Conservation (phyloP, 495 filamentous ascomycete genomes). For the Neurospora cerealis region DNA sequence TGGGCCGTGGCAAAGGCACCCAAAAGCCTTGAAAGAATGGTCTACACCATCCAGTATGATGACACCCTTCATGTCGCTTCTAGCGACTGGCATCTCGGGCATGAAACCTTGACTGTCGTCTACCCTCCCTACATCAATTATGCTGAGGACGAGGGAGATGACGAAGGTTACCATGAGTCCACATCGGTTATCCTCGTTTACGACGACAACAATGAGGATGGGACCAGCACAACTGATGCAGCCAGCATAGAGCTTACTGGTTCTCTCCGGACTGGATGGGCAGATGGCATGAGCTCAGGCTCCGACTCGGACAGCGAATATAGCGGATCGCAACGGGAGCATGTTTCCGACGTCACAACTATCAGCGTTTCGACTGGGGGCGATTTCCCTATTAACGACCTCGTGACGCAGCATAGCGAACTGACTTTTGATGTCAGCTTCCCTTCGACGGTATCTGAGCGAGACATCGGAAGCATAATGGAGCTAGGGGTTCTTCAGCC, state of each 20-base stretch:
- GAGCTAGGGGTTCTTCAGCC: background rate
- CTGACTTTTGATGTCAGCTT: background rate
- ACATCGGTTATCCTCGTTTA: background rate
- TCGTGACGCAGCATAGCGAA: background rate
- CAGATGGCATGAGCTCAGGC: background rate
- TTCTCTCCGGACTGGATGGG: background rate
- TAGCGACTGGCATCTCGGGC: background rate
- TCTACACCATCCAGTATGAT: background rate
- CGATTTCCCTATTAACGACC: background rate
- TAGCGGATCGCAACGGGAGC: background rate
- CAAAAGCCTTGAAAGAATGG: background rate
- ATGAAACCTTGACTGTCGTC: background rate
- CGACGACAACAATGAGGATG: background rate
- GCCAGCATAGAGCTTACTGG: background rate
- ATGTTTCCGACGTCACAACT: background rate
- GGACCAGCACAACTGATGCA: background rate
- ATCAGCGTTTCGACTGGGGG: background rate
- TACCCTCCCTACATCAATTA: background rate
- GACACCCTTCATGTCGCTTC: background rate
- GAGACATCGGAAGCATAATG: background rate
- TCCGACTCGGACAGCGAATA: background rate
- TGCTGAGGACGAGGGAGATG: background rate
- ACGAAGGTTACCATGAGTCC: background rate
- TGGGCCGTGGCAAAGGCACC: background rate
- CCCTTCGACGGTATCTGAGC: background rate